Base-by-base conservation (phyloP, 768 basidiomycete genomes). In the Mycena olivaceomarginata region DNA sequence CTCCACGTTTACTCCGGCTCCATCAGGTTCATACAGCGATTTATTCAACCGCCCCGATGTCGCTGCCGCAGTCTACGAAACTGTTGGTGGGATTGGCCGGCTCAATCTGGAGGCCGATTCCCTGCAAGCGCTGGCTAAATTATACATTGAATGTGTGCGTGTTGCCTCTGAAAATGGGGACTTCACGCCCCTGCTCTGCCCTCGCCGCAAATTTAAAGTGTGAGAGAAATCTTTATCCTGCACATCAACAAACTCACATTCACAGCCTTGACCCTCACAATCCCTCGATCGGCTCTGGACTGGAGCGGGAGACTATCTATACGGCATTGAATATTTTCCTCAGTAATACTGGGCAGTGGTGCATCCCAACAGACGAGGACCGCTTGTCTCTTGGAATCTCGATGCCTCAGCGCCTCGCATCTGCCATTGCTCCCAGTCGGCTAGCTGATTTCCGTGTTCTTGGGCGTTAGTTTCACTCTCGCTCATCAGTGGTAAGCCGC, bases 41-140 rank as follows among this genome's bases (percentile, higher is more conserved):
- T 31, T 68, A 13, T 57, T 53, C 25, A 31, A 40, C 48, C 51
- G 51, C 20, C 15, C 37, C n/a, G 67, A 68, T 25, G 51, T 68
- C 51, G n/a, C 67, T n/a, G 67, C 67, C 22, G 67, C 67, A 1
- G 40, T 68, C 67, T 68, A 68, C 22, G 46, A 68, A n/a, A 41
- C 67, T 56, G 67, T n/a, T 11, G 39, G 31, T 20, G 67, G 39
- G 39, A 10, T 12, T 37, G 25, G 51, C 5, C 37, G 25, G 15
- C 31, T 56, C 16, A 39, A 68, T 9, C 25, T 68, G 15, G 51
- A 57, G 20, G 67, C 37, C 10, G 37, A 18, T 13, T 68, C 67
- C 4, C 53, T 68, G 46, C 25, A 68, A 5, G 53, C 53, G 5
- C 51, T 53, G 20, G 67, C 67, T 40, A 8, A 25, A n/a, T 9